Percentiles rank a stretch among this genome's conserved stretches.
These are phyloP conservation scores for Agapanthus africanus DNA, from an alignment of 106 monocot species.

Conservation along the genomic window DNA sequence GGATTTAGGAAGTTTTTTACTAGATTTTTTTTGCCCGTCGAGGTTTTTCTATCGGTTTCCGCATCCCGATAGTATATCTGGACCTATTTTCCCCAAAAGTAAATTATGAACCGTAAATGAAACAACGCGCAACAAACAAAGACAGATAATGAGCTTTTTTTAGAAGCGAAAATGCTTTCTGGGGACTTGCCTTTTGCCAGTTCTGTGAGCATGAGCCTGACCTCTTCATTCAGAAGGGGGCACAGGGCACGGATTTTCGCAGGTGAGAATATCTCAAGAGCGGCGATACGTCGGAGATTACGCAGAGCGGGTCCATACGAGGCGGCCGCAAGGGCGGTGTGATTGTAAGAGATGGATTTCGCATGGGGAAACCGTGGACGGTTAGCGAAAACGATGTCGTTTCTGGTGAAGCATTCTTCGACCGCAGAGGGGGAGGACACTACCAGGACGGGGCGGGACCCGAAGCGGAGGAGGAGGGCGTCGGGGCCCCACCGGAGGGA, in stretches of 20 bases:
- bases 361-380: constrained; percentile 6
- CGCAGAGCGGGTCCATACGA: constrained; percentile 13
- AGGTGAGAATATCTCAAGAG: constrained; percentile 10
- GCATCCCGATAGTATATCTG: too few relatives aligned
- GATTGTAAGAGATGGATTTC: constrained; percentile 9
- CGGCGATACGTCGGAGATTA: constrained; percentile 12
- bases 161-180: too few relatives aligned
- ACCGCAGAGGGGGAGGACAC: constrained; percentile 19
- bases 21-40: too few relatives aligned
- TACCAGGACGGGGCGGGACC: constrained; percentile 23
- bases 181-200: background rate
- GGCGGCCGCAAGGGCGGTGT: constrained; percentile 3
- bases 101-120: too few relatives aligned
- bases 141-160: too few relatives aligned
- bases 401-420: constrained; percentile 15
- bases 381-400: constrained; percentile 20
- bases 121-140: too few relatives aligned
- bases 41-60: too few relatives aligned
- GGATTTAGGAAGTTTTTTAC: too few relatives aligned
- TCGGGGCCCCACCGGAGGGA: constrained; percentile 16
- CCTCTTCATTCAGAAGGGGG: constrained; percentile 8
- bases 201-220: background rate
- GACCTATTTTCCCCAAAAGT: too few relatives aligned
- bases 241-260: constrained; percentile 1
- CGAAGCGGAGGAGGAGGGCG: constrained; percentile 26